Evolutionary conservation across 2,329 filamentous ascomycete species (phyloP).

Genomic region (Claviceps arundinis): DNA sequence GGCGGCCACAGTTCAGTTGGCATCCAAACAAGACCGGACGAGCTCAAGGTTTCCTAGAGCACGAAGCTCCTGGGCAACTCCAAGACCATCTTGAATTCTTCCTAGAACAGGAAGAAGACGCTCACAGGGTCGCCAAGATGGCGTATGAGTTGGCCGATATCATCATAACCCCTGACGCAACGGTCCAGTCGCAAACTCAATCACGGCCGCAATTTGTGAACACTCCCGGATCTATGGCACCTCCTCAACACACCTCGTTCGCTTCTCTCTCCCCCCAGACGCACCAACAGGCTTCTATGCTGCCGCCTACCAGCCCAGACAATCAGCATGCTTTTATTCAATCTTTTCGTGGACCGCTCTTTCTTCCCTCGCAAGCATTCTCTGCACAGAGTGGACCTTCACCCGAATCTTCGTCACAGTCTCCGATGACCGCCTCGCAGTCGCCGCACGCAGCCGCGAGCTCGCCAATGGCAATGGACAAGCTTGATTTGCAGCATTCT

Average conservation of each 20-base stretch:
- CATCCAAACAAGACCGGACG: conserved; percentile 41
- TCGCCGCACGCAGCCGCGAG: conserved; percentile 16
- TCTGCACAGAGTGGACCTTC: conserved; percentile 15
- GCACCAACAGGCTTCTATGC: conserved; percentile 14
- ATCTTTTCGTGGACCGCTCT: conserved; percentile 20
- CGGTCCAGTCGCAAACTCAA: conserved; percentile 4
- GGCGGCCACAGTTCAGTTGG: conserved; percentile 51
- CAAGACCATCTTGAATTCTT: conserved; percentile 55
- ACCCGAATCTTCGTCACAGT: conserved; percentile 20
- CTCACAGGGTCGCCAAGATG: conserved; percentile 41
- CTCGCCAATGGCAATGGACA: conserved; percentile 20
- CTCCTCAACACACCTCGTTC: conserved; percentile 18
- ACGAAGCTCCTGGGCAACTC: conserved; percentile 48
- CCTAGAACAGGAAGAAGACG: conserved; percentile 42
- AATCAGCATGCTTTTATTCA: conserved; percentile 15
- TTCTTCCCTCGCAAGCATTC: conserved; percentile 20
- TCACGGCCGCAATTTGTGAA: conserved; percentile 16
- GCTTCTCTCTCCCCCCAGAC: conserved; percentile 20
- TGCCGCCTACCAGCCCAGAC: conserved; percentile 10
- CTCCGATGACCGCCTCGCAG: conserved; percentile 19
- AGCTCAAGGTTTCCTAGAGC: conserved; percentile 45
- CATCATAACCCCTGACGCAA: conserved; percentile 22
- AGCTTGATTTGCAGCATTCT: conserved; percentile 20
- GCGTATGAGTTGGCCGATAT: conserved; percentile 44
- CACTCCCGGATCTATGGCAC: conserved; percentile 10